Evolutionary conservation across 805 yeast species (phyloP).

Genomic region (Middelhovenomyces tepae): DNA sequence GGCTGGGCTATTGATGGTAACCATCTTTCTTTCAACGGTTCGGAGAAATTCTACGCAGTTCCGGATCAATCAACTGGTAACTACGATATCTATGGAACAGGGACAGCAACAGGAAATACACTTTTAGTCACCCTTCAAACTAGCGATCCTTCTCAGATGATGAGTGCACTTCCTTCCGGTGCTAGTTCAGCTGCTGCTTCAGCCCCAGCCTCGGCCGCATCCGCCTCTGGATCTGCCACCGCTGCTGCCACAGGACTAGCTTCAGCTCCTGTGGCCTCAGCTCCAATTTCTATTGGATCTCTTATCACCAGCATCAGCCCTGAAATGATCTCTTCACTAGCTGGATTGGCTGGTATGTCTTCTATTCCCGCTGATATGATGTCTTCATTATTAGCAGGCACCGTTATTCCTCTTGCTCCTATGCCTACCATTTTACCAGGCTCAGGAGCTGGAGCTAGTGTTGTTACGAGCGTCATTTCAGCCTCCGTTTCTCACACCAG

Average conservation of each 20-base stretch:
- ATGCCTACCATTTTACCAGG: slow-evolving; percentile 1
- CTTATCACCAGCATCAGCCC: neutral
- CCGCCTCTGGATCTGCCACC: slow-evolving; percentile 1
- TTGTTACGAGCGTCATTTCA: no score
- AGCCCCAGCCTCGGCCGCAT: slow-evolving; percentile 1
- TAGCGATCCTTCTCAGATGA: slow-evolving; percentile 2
- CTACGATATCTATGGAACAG: slow-evolving; percentile 8
- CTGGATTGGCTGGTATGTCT: neutral
- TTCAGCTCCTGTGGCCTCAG: slow-evolving; percentile 1
- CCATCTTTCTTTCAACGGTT: slow-evolving; percentile 7
- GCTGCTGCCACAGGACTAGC: slow-evolving; percentile 1
- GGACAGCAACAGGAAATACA: slow-evolving; percentile 3
- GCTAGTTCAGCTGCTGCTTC: slow-evolving; percentile 4
- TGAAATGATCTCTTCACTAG: slow-evolving; percentile 19
- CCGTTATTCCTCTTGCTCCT: slow-evolving; percentile 4
- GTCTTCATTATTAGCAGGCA: neutral
- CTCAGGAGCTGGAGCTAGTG: no score
- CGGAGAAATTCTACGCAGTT: slow-evolving; percentile 9
- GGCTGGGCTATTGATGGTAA: no score
- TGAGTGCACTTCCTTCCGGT: slow-evolving; percentile 4
- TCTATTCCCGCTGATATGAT: neutral
- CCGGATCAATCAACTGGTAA: slow-evolving; percentile 12
- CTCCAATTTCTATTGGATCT: slow-evolving; percentile 4
- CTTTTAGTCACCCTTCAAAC: slow-evolving; percentile 7
- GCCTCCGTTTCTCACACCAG: no score